phyloP scores from a whole-genome alignment of 2,329 filamentous ascomycete genomes.

The Didymella arachidicola region DNA sequence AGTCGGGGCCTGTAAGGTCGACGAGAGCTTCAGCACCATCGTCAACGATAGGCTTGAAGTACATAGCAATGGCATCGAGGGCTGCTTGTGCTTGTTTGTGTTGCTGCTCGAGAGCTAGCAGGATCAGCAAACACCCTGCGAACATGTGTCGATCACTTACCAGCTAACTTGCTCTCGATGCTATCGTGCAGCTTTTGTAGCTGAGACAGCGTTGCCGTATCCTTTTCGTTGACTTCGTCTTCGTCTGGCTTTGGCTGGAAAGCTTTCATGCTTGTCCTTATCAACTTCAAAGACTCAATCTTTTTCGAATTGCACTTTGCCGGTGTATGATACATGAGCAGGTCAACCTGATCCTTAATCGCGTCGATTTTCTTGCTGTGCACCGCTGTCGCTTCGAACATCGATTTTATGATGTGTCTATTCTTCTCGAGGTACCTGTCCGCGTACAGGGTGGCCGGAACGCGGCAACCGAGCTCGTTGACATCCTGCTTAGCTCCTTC shows the following conservation, averaged over 20 bases:
- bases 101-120: conserved; percentile 54
- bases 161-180: conserved; percentile 43
- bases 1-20: conserved; percentile 39
- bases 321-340: conserved; percentile 45
- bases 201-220: conserved; percentile 34
- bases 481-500: conserved; percentile 46
- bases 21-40: conserved; percentile 30
- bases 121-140: conserved; percentile 17
- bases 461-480: conserved; percentile 55
- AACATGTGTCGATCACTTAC: conserved; percentile 24
- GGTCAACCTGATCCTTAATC: conserved; percentile 48
- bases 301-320: conserved; percentile 37
- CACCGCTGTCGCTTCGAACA: conserved; percentile 54
- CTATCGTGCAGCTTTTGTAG: conserved; percentile 42
- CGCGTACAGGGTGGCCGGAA: conserved; percentile 63
- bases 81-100: conserved; percentile 52
- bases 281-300: conserved; percentile 49
- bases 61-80: conserved; percentile 55
- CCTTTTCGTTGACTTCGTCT: conserved; percentile 24
- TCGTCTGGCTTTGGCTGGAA: conserved; percentile 34
- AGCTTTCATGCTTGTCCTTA: conserved; percentile 50
- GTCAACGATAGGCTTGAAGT: conserved; percentile 56
- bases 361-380: conserved; percentile 39
- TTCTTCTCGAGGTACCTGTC: conserved; percentile 67
- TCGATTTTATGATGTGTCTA: conserved; percentile 55